Evolutionary conservation across 1,139 yeast species (phyloP).

Genomic region (Magnusiomyces fungicola): DNA sequence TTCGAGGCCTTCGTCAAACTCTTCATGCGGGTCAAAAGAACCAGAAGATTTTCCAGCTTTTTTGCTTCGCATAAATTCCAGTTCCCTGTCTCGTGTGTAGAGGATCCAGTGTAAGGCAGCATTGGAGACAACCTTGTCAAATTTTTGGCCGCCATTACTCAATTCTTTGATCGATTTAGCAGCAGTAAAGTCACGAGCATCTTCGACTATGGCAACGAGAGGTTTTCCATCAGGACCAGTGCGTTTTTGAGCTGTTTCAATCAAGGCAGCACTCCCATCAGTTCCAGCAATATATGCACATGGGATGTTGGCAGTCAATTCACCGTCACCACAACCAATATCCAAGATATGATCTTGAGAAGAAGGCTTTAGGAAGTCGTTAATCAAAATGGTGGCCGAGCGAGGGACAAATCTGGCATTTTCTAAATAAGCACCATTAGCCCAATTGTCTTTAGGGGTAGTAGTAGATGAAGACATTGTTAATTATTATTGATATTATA

Average conservation of each 20-base stretch:
- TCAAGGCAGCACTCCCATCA: constrained; percentile 18
- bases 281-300: constrained; percentile 16
- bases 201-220: neutral
- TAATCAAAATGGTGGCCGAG: constrained; percentile 17
- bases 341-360: constrained; percentile 20
- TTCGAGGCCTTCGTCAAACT: neutral
- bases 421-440: constrained; percentile 18
- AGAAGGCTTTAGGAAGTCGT: constrained; percentile 19
- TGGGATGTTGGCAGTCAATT: constrained; percentile 19
- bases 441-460: constrained; percentile 18
- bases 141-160: constrained; percentile 12
- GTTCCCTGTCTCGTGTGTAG: constrained; percentile 6
- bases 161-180: constrained; percentile 8
- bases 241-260: constrained; percentile 12
- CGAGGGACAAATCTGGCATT: constrained; percentile 23
- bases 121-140: constrained; percentile 22
- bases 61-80: neutral
- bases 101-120: constrained; percentile 25
- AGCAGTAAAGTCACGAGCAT: constrained; percentile 3
- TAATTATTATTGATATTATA: no score
- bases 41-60: neutral
- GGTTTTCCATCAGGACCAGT: constrained; percentile 11
- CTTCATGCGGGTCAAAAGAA: neutral
- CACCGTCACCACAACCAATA: constrained; percentile 24
- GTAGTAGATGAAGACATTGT: neutral